Base-by-base conservation (phyloP, 2,329 filamentous ascomycete species). In the Fusarium citri region DNA sequence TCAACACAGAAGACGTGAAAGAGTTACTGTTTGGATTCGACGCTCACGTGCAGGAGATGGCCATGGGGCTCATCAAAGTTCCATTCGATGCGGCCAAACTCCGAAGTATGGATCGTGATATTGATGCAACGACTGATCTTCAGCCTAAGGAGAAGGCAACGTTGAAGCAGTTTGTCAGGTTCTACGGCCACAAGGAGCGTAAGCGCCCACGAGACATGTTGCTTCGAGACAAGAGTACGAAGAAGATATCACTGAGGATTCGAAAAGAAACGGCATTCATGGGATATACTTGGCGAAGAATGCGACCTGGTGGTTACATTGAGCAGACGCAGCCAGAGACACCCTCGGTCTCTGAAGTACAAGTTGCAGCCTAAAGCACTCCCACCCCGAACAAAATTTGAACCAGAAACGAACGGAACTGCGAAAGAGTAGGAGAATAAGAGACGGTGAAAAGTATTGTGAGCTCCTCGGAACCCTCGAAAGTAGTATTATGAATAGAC, bases 201-300 rank as follows among this genome's bases (percentile, higher is more conserved):
- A 96, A 93, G 78, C 83, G 94, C 66, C 89, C 95, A 0, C 86
- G 94, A n/a, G 96, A 99, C 79, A 91, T 92, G 74, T 81, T 98
- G 60, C 82, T 98, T 28, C 86, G 95, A 45, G 95, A 98, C 78
- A 86, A 85, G 26, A 80, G 83, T 11, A 86, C 91, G 9, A 91
- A 89, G 42, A 85, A 84, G 42, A 83, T 85, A 18, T 94, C 92
- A n/a, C 83, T 98, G 79, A 89, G 93, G 71, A 86, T 96, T 69
- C 88, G 96, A 63, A 97, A 95, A 80, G 87, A 87, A 77, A 92
- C 88, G 26, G 94, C 94, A 0, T 98, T 98, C 79, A 80, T 97
- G 66, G 95, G 95, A 1, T 99, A 99, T 78, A 93, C 92, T 3
- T 98, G 96, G 84, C 87, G 89, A 15, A 83, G 89, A 63, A 79